Conservation (phyloP, 2,329 filamentous ascomycete species). For the Lachnellula subtilissima region DNA sequence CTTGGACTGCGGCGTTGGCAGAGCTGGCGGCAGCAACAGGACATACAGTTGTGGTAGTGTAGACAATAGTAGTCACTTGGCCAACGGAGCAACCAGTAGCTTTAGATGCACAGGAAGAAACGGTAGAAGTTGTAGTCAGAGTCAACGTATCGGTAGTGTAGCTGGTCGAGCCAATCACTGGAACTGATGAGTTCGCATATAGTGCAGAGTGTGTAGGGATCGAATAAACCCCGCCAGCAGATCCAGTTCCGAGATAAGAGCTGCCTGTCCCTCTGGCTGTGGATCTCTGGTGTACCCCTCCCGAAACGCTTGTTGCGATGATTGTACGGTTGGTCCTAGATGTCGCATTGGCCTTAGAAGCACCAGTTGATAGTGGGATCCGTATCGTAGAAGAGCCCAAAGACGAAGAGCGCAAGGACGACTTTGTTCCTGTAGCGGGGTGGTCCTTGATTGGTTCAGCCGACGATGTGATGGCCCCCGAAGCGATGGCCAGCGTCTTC, state of each 20-base stretch:
- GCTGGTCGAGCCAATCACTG: not conserved
- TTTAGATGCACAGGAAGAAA: conserved; percentile 43
- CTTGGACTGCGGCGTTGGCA: not conserved
- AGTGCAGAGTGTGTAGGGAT: not conserved
- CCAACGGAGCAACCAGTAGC: conserved; percentile 46
- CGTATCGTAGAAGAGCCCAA: not conserved
- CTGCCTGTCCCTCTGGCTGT: not conserved
- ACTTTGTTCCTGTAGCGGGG: not conserved
- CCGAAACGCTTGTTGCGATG: not conserved
- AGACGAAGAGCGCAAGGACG: not conserved
- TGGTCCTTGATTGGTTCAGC: not conserved
- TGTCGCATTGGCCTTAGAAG: not conserved
- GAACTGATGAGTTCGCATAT: not conserved
- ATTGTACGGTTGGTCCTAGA: not conserved
- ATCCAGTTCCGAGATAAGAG: not conserved
- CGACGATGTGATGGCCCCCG: not conserved
- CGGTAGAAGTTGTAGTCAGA: conserved; percentile 42
- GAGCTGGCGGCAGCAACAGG: not conserved
- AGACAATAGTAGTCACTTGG: conserved; percentile 13
- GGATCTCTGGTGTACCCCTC: not conserved
- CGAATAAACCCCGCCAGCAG: not conserved
- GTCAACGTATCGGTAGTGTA: not conserved
- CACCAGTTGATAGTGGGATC: not conserved
- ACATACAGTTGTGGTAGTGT: conserved; percentile 13
- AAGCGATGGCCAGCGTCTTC: too few species aligned